These are phyloP conservation scores for Russula griseocarnosa DNA, from an alignment of 768 basidiomycete genomes.

Conservation along the genomic window DNA sequence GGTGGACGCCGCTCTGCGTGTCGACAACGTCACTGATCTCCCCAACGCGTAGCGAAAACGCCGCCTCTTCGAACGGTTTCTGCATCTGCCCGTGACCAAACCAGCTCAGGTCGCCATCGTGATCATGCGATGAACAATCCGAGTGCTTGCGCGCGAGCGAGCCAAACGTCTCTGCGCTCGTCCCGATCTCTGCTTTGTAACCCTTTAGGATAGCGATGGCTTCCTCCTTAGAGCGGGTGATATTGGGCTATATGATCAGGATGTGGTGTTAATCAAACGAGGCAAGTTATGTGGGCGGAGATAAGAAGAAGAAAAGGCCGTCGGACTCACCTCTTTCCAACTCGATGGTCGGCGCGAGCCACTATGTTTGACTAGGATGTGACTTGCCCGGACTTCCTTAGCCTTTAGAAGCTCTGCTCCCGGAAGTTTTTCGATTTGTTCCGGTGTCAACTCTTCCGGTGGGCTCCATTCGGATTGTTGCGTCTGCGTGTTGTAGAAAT, in stretches of 20 bases:
- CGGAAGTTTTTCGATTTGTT: slow-evolving; percentile 58
- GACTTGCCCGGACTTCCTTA: slow-evolving; percentile 84
- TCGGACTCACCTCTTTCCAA: slow-evolving; percentile 69
- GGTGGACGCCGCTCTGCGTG: slow-evolving; percentile 92
- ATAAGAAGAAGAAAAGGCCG: slow-evolving; percentile 3
- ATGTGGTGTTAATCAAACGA: not conserved
- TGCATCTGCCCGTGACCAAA: slow-evolving; percentile 93
- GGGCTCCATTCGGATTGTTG: slow-evolving; percentile 76
- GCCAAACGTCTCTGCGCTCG: slow-evolving; percentile 57
- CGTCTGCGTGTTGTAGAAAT: slow-evolving; percentile 79
- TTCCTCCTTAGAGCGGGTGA: slow-evolving; percentile 84
- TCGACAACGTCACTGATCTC: slow-evolving; percentile 78
- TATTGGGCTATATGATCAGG: slow-evolving; percentile 47
- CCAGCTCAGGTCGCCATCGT: slow-evolving; percentile 83
- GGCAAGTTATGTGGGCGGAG: not conserved
- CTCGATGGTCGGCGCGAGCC: slow-evolving; percentile 74
- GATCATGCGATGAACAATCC: slow-evolving; percentile 83
- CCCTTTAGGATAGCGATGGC: slow-evolving; percentile 74
- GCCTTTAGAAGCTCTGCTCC: slow-evolving; percentile 58
- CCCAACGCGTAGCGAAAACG: slow-evolving; percentile 66
- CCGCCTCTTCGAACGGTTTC: slow-evolving; percentile 91
- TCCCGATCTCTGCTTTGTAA: slow-evolving; percentile 59
- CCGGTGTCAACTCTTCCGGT: slow-evolving; percentile 57
- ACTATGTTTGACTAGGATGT: slow-evolving; percentile 89
- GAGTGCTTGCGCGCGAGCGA: slow-evolving; percentile 73